Evolutionary conservation across 2,329 filamentous ascomycete genomes (phyloP), one percentile per base, ranked within the genome.

Genomic region (Penicillium sp.): DNA sequence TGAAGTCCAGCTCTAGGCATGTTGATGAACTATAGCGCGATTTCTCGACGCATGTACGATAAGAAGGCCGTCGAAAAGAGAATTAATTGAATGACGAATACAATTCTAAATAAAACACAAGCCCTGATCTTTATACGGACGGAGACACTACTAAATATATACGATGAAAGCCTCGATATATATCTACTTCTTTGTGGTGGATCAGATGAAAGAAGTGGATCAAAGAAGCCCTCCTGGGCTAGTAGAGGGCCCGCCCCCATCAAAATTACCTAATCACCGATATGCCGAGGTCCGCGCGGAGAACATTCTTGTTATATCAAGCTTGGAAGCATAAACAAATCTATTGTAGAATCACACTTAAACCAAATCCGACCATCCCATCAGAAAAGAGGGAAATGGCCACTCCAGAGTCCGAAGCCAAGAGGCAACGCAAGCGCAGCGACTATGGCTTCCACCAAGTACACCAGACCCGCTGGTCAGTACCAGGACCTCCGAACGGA

Each of bases 401-500:
- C 19, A 59, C 68, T 9, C 57, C 70, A 56, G 69, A 75, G 29
- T 66, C 67, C 49, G 62, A 74, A 35, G 77, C 86, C 49, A 93
- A 90, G 75, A 77, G 77, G 60, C 84, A 89, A 48, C 82, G 77
- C 47, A 83, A 62, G 42, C 70, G 90, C 60, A 78, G 78, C 39
- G 90, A 96, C 75, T 97, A 96, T 75, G 81, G 82, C 48, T 96
- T 88, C 73, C 79, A 87, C 42, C 82, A 93, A 29, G 89, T 94
- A 64, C 96, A 96, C 73, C 83, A 91, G 56, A 96, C 92, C 59
- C 79, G 93, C 85, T 96, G 93, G 92, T 92, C 66, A 57, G 61
- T 13, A 48, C 4, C 44, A 23, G 44, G 7, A 31, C 12, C 43
- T 21, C 27, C 23, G 41, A 25, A 21, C 12, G 7, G 13, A 15